Evolutionary conservation across 805 yeast genomes (phyloP).

Genomic region (Candida xyloterini): DNA sequence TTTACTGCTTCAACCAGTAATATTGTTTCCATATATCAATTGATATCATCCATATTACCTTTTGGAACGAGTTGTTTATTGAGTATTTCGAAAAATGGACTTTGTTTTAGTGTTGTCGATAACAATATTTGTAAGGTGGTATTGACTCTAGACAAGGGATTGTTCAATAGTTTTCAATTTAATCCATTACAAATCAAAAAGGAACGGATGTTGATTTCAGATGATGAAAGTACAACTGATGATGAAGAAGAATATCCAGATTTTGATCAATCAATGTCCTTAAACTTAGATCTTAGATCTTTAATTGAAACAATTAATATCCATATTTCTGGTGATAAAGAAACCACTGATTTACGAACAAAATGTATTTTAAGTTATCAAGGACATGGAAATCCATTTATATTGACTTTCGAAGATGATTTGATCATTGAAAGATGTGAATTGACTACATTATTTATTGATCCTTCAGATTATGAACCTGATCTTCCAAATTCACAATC

Average conservation of each 20-base stretch:
- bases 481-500: slow-evolving; percentile 25
- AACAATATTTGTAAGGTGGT: slow-evolving; percentile 40
- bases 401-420: slow-evolving; percentile 52
- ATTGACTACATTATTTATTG: slow-evolving; percentile 42
- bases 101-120: slow-evolving; percentile 48
- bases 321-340: slow-evolving; percentile 28
- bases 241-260: slow-evolving; percentile 6
- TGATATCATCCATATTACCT: slow-evolving; percentile 28
- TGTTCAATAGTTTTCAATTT: slow-evolving; percentile 35
- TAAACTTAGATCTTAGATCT: slow-evolving; percentile 44
- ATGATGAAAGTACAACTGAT: slow-evolving; percentile 9
- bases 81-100: slow-evolving; percentile 46
- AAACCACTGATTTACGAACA: slow-evolving; percentile 24
- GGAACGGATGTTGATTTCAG: slow-evolving; percentile 6
- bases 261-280: slow-evolving; percentile 19
- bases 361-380: slow-evolving; percentile 51
- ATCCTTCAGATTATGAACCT: slow-evolving; percentile 11
- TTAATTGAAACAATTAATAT: slow-evolving; percentile 51
- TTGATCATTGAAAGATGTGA: slow-evolving; percentile 55
- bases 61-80: slow-evolving; percentile 31
- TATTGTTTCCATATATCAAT: slow-evolving; percentile 25
- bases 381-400: slow-evolving; percentile 52
- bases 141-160: slow-evolving; percentile 35
- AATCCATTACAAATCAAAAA: slow-evolving; percentile 16
- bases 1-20: slow-evolving; percentile 30